A percentile compares a stretch with the other conserved stretches of the same genome.
Evolutionary conservation across 2,329 filamentous ascomycete genomes (phyloP).

Genomic region (Colletotrichum graminicola): DNA sequence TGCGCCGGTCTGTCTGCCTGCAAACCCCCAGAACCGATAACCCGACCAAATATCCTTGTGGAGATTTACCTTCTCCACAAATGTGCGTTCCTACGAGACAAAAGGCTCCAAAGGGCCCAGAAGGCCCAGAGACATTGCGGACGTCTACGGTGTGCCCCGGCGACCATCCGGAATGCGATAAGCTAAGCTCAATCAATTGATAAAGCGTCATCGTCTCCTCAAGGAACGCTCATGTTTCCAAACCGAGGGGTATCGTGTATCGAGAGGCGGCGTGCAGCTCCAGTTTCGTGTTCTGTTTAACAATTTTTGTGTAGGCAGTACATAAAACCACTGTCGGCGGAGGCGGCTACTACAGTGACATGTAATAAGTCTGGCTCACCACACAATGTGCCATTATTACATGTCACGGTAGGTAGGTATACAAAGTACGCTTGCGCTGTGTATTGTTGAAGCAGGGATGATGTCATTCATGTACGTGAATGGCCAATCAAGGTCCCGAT

Average conservation of each 20-base stretch:
- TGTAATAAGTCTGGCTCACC: too few species aligned
- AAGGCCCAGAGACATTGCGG: not conserved
- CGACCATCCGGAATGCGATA: slow-evolving; percentile 9
- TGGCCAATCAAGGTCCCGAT: slow-evolving; percentile 23
- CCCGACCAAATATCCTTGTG: slow-evolving; percentile 7
- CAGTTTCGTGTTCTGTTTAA: not conserved
- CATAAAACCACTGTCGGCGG: not conserved
- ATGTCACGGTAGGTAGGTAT: too few species aligned
- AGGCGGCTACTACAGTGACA: not conserved
- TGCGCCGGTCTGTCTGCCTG: slow-evolving; percentile 6
- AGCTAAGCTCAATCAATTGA: not conserved
- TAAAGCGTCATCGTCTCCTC: not conserved
- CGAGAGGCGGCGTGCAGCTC: not conserved
- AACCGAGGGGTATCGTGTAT: not conserved
- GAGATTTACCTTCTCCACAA: slow-evolving; percentile 25
- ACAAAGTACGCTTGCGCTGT: not conserved
- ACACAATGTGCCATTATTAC: too few species aligned
- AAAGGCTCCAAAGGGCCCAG: slow-evolving; percentile 16
- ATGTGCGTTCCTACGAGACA: slow-evolving; percentile 10
- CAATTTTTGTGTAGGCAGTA: not conserved
- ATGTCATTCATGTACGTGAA: slow-evolving; percentile 35
- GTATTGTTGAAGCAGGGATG: slow-evolving; percentile 14
- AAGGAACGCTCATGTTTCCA: not conserved
- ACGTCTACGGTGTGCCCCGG: slow-evolving; percentile 22
- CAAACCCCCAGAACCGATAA: not conserved